phyloP scores from a whole-genome alignment of 257 asterid species.

The Cinchona pubescens region DNA sequence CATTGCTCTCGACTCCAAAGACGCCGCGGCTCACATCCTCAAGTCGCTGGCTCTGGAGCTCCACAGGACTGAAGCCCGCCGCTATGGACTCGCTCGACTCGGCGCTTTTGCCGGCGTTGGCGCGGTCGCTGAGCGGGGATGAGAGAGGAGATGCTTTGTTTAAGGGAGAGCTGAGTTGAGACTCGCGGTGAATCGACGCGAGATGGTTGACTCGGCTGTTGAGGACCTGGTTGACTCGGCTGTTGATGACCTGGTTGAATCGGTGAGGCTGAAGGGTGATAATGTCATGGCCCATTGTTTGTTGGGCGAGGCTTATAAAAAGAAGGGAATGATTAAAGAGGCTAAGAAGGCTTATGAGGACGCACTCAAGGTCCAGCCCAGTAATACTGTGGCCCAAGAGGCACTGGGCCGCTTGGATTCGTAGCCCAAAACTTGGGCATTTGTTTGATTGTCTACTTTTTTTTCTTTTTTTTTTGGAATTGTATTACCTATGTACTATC shows the following conservation, averaged over 20 bases:
- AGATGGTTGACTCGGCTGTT: conserved; percentile 38
- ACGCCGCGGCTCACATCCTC: conserved; percentile 65
- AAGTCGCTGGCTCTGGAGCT: conserved; percentile 65
- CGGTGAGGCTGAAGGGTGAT: conserved; percentile 44
- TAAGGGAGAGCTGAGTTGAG: conserved; percentile 68
- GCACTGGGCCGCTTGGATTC: conserved; percentile 44
- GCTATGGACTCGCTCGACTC: conserved; percentile 63
- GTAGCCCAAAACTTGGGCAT: neutral
- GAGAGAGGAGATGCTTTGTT: conserved; percentile 64
- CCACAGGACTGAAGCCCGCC: conserved; percentile 57
- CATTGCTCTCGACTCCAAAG: conserved; percentile 49
- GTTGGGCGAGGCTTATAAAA: conserved; percentile 64
- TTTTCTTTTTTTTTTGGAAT: no score
- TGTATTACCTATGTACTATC: neutral
- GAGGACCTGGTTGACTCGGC: conserved; percentile 40
- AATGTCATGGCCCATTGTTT: conserved; percentile 45
- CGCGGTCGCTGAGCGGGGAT: conserved; percentile 37
- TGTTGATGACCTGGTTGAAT: conserved; percentile 51
- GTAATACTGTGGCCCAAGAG: conserved; percentile 28
- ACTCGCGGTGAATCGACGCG: conserved; percentile 31
- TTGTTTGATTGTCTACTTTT: neutral
- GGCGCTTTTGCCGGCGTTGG: conserved; percentile 57
- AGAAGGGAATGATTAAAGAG: conserved; percentile 47
- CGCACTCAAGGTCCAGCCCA: conserved; percentile 43
- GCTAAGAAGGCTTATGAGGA: conserved; percentile 49